Percentiles rank a stretch among this genome's conserved stretches.
Conservation (phyloP, 345 rosid species). For the Linum lewisii region DNA sequence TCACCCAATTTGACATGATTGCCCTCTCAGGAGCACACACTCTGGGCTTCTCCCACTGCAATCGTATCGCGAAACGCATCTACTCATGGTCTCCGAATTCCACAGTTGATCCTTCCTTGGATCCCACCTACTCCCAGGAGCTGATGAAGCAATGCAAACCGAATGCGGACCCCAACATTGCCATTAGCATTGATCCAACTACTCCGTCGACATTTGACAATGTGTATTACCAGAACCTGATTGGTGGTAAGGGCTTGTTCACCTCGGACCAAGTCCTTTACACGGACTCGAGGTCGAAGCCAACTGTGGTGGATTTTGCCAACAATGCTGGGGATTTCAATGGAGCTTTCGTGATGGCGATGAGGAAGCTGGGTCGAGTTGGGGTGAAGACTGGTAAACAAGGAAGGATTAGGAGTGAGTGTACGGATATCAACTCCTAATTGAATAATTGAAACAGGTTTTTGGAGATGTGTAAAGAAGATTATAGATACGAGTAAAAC, state of each 20-base stretch:
- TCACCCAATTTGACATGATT: constrained; percentile 14
- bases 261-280: constrained; percentile 10
- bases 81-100: constrained; percentile 9
- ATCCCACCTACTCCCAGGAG: constrained; percentile 8
- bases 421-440: constrained; percentile 9
- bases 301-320: constrained; percentile 11
- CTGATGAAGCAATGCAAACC: constrained; percentile 9
- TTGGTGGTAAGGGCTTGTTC: constrained; percentile 12
- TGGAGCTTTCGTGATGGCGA: constrained; percentile 11
- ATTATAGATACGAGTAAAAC: background rate
- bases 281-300: constrained; percentile 4
- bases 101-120: constrained; percentile 12
- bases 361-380: constrained; percentile 13
- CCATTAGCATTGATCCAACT: constrained; percentile 10
- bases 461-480: no score
- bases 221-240: constrained; percentile 15
- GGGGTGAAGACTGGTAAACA: constrained; percentile 15
- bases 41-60: constrained; percentile 21
- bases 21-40: constrained; percentile 24
- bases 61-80: constrained; percentile 12
- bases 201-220: background rate
- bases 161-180: constrained; percentile 12
- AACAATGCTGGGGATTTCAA: constrained; percentile 11
- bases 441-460: no score
- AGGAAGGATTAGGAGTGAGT: constrained; percentile 17